A percentile compares a stretch with the other conserved stretches of the same genome.
These are phyloP conservation scores for Bjerkandera adusta DNA, from an alignment of 1,284 basidiomycete genomes.

Conservation along the genomic window DNA sequence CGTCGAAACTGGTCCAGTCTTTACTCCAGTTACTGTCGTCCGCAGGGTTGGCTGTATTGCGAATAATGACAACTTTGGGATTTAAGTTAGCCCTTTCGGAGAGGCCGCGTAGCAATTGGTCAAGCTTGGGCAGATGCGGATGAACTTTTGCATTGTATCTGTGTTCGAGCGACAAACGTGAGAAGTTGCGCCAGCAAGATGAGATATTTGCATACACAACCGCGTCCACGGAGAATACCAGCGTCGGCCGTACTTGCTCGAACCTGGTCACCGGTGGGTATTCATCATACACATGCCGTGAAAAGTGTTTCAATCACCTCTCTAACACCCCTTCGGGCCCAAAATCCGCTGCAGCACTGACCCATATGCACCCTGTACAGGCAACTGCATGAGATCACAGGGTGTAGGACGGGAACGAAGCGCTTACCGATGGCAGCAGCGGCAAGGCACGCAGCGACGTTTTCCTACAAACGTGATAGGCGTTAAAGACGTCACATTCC, in stretches of 20 bases:
- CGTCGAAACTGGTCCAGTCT: constrained; percentile 57
- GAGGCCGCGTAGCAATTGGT: constrained; percentile 52
- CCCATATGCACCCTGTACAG: constrained; percentile 64
- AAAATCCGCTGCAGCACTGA: constrained; percentile 87
- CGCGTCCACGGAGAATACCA: constrained; percentile 73
- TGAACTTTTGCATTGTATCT: constrained; percentile 75
- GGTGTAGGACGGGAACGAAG: background rate
- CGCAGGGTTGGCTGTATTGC: constrained; percentile 35
- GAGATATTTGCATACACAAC: constrained; percentile 49
- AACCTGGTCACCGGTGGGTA: constrained; percentile 42
- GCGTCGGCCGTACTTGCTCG: constrained; percentile 71
- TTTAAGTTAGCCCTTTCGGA: constrained; percentile 33
- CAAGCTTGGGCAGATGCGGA: constrained; percentile 66
- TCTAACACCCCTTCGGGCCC: constrained; percentile 82
- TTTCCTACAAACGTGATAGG: constrained; percentile 48
- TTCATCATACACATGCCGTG: background rate
- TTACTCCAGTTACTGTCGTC: constrained; percentile 39
- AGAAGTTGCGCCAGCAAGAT: background rate
- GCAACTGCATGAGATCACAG: background rate
- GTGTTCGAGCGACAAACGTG: background rate
- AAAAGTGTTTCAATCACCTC: constrained; percentile 42
- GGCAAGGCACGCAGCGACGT: constrained; percentile 73
- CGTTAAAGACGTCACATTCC: background rate
- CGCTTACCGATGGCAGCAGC: constrained; percentile 62
- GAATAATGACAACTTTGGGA: constrained; percentile 61